Conservation (phyloP, 306 rosid species). For the Geum urbanum region DNA sequence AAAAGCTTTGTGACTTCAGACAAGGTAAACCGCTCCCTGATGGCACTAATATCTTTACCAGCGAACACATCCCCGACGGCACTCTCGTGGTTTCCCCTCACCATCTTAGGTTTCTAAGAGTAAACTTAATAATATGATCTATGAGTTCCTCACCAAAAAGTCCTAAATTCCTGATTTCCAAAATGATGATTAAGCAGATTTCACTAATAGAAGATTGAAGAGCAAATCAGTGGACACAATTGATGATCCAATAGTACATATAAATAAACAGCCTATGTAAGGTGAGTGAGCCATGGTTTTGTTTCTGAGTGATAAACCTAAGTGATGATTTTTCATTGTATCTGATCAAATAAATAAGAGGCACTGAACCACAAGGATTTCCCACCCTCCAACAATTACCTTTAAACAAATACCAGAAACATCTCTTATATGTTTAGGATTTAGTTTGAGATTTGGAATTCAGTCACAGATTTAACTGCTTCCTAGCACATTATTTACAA, state of each 20-base stretch:
- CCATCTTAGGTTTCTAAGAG: too few relatives aligned
- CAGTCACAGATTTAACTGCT: neutral
- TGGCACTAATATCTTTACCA: too few relatives aligned
- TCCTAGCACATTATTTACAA: neutral
- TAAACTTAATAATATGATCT: neutral
- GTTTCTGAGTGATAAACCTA: neutral
- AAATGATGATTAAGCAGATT: neutral
- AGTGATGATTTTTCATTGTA: neutral
- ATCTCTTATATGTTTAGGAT: neutral
- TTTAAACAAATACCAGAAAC: neutral
- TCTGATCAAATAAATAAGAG: neutral
- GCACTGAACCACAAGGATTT: neutral
- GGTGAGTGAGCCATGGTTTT: neutral
- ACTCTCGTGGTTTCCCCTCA: too few relatives aligned
- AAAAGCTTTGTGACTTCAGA: too few relatives aligned
- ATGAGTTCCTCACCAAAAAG: neutral
- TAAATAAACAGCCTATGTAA: neutral
- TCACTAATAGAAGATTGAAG: neutral
- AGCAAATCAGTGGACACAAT: neutral
- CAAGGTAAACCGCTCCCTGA: too few relatives aligned
- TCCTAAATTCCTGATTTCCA: neutral
- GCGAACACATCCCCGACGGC: too few relatives aligned
- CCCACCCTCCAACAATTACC: neutral
- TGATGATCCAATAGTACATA: neutral
- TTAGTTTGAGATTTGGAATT: neutral